Evolutionary conservation across 495 filamentous ascomycete genomes (phyloP), one percentile per base, ranked within the genome.

Genomic region (Daldinia loculata): DNA sequence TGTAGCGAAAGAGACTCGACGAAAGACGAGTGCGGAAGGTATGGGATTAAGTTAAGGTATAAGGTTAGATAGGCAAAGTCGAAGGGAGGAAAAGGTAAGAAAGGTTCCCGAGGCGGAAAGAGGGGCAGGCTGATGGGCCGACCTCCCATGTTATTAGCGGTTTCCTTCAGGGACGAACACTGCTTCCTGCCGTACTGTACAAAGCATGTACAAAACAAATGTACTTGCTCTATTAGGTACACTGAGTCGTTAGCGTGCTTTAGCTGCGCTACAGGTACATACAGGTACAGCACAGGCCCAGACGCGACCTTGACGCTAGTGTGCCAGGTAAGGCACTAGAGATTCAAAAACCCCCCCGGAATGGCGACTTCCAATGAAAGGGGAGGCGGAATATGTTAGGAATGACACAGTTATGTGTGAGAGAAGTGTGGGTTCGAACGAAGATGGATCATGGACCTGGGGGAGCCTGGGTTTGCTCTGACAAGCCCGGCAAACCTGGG

Each of bases 121-220:
- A 74, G 73, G 75, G 73, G 70, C 70, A 75, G 55, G 53, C 65
- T 71, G 64, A 74, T 77, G 73, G 74, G 72, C 57, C 66, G 63
- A 71, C 67, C 61, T 66, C 64, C 62, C 72, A 74, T 67, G 62
- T 69, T 69, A 69, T 69, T 69, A 69, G 67, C 55, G 61, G 66
- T 34, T 63, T 63, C 61, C 60, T 69, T 69, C 61, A 69, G 67
- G 67, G 67, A 68, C 63, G 56, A 60, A 60, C 30, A 22, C 14
- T 29, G 61, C 50, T 63, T 56, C 61, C 61, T 56, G 24, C 32
- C n/a, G 38, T 48, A 29, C 26, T 29, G 24, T 56, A 34, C 43
- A 48, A 48, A 48, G 15, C 29, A 34, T 17, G 45, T 38, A 50
- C 63, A 50, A 57, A 61, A 15, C 30, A n/a, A 50, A 59, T 52